Evolutionary conservation across 2,329 filamentous ascomycete species (phyloP), one percentile per base, ranked within the genome.

Genomic region (Paradendryphiella salina): DNA sequence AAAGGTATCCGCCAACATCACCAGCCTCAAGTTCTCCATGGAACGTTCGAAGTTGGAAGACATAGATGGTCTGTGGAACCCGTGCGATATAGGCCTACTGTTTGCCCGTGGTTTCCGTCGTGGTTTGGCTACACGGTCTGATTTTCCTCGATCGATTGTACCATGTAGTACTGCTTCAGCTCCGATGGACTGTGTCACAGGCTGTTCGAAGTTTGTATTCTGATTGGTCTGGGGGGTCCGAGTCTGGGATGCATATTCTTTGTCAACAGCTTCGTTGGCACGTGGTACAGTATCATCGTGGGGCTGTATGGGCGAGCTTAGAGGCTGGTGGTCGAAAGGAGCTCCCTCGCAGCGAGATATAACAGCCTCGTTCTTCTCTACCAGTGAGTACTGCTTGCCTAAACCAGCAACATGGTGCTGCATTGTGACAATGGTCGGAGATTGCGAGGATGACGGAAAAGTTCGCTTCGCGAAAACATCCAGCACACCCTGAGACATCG

Each of bases 1-100:
- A 20, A 52, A 45, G 10, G 45, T 41, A 3, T 64, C 54, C 1
- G 61, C 53, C 14, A 55, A 20, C 11, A 58, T 20, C 6, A 53
- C 47, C 17, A 54, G 9, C 13, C 49, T 52, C 6, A 64, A 10
- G 17, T 9, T 38, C n/a, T 60, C 41, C 4, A 58, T 11, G 5
- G 36, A 36, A 4, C 38, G 18, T 5, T 64, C 55, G 17, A 64
- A 32, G 23, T 10, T 18, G 11, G 23, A 10, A 15, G 33, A 42
- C 2, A 31, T 31, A 5, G 33, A 26, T 21, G 26, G 2, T 11
- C 2, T 20, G n/a, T 49, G 42, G 0, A 9, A n/a, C 2, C 3
- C n/a, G 1, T 36, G 21, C 1, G 29, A 14, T 2, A 11, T 15
- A 4, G 18, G 0, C 5, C 18, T 35, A 5, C 40, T 45, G 13